Conservation (phyloP, 1,284 basidiomycete genomes). For the Rhizoctonia solani region DNA sequence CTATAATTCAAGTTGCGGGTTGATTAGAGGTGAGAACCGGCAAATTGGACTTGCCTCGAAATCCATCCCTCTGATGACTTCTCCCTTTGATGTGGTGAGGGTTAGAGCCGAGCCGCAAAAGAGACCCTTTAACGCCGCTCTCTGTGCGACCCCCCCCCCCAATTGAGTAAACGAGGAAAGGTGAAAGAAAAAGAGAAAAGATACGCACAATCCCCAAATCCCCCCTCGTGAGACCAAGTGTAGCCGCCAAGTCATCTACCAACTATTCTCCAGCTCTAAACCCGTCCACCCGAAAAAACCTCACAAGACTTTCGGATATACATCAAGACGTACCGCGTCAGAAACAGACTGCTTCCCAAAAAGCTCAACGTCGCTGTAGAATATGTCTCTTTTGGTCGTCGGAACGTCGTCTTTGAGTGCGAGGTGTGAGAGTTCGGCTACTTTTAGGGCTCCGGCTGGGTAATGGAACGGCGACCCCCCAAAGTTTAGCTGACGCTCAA, state of each 20-base stretch:
- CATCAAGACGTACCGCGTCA: conserved; percentile 59
- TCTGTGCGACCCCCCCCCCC: no score
- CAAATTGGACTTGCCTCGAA: conserved; percentile 55
- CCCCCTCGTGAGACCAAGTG: conserved; percentile 69
- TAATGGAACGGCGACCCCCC: no score
- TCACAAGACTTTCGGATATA: no score
- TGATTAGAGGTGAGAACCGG: neutral
- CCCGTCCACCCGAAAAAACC: no score
- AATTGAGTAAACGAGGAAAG: conserved; percentile 33
- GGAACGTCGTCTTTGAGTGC: conserved; percentile 59
- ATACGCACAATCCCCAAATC: conserved; percentile 76
- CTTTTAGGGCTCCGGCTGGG: conserved; percentile 65
- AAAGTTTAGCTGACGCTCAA: neutral
- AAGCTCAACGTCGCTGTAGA: conserved; percentile 77
- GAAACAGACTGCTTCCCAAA: conserved; percentile 77
- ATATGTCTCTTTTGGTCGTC: conserved; percentile 81
- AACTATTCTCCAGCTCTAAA: conserved; percentile 56
- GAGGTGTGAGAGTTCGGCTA: conserved; percentile 66
- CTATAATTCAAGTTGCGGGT: conserved; percentile 48
- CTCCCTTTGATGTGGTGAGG: conserved; percentile 62
- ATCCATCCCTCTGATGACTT: conserved; percentile 55
- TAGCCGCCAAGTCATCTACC: conserved; percentile 85
- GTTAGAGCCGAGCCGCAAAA: conserved; percentile 67
- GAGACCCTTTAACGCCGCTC: conserved; percentile 85
- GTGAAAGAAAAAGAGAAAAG: conserved; percentile 12